Percentiles rank a stretch among this genome's conserved stretches.
Evolutionary conservation across 495 filamentous ascomycete genomes (phyloP).

Genomic region (Xylaria flabelliformis): DNA sequence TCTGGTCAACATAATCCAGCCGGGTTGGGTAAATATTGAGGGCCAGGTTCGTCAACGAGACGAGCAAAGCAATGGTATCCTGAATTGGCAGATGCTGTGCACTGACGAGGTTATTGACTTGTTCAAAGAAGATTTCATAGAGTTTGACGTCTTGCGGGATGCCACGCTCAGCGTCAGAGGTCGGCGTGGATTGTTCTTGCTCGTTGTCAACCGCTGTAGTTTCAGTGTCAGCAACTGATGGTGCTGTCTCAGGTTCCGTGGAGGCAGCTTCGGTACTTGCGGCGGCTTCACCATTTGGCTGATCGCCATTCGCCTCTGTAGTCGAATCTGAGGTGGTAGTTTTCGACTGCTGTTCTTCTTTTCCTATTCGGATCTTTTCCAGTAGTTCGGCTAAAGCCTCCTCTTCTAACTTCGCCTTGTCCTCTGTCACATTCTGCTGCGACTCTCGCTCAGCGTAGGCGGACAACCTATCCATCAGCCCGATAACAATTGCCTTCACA

Average conservation of each 20-base stretch:
- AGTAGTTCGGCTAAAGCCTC: constrained; percentile 79
- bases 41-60: constrained; percentile 90
- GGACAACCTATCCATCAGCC: constrained; percentile 94
- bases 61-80: constrained; percentile 90
- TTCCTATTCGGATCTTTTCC: constrained; percentile 76
- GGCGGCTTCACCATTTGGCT: constrained; percentile 37
- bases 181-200: constrained; percentile 40
- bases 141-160: constrained; percentile 86
- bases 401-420: constrained; percentile 77
- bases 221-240: constrained; percentile 52
- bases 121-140: constrained; percentile 97
- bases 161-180: constrained; percentile 63
- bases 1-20: constrained; percentile 94
- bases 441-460: constrained; percentile 89
- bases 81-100: constrained; percentile 90
- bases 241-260: constrained; percentile 42
- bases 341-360: constrained; percentile 54
- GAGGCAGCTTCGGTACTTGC: constrained; percentile 45
- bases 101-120: constrained; percentile 91
- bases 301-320: constrained; percentile 41
- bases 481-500: constrained; percentile 97
- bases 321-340: constrained; percentile 29
- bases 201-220: constrained; percentile 48
- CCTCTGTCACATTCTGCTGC: constrained; percentile 72
- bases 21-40: constrained; percentile 93